These are phyloP conservation scores for Microthlaspi erraticum DNA, from an alignment of 345 rosid genomes.

Conservation along the genomic window DNA sequence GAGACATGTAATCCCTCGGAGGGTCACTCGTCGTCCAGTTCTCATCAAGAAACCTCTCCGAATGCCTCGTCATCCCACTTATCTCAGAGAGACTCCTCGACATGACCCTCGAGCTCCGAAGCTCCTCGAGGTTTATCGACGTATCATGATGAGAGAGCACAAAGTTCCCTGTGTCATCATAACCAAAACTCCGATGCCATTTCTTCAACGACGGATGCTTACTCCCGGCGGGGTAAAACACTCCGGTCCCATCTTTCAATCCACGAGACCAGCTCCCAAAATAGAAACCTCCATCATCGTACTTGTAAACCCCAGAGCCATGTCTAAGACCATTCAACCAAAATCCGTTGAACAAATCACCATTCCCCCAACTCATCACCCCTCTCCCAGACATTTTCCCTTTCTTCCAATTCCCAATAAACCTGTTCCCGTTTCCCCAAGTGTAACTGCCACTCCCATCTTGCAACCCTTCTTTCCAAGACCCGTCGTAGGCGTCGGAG, in stretches of 20 bases:
- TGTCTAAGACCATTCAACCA: conserved; percentile 85
- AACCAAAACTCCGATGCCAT: conserved; percentile 53
- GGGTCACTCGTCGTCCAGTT: conserved; percentile 46
- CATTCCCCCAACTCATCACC: conserved; percentile 85
- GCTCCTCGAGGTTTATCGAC: conserved; percentile 50
- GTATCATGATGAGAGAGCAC: conserved; percentile 51
- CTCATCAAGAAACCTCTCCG: conserved; percentile 61
- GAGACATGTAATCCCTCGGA: conserved; percentile 46
- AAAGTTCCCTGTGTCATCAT: conserved; percentile 45
- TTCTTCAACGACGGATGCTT: conserved; percentile 69
- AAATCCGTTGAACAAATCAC: conserved; percentile 79
- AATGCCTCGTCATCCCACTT: conserved; percentile 49
- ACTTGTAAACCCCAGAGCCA: conserved; percentile 86
- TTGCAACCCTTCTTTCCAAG: conserved; percentile 87
- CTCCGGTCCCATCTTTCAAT: conserved; percentile 88
- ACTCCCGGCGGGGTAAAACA: conserved; percentile 78
- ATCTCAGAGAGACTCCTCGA: conserved; percentile 72
- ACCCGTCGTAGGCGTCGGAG: conserved; percentile 81
- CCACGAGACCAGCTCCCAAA: conserved; percentile 84
- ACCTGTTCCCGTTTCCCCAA: conserved; percentile 81
- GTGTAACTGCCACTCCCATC: conserved; percentile 83
- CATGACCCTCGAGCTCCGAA: conserved; percentile 48
- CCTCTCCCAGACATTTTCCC: conserved; percentile 93
- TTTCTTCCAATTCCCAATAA: conserved; percentile 80
- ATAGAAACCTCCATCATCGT: conserved; percentile 78